Conservation (phyloP, 1,139 yeast species). For the Entelexis sorbosivorans region DNA sequence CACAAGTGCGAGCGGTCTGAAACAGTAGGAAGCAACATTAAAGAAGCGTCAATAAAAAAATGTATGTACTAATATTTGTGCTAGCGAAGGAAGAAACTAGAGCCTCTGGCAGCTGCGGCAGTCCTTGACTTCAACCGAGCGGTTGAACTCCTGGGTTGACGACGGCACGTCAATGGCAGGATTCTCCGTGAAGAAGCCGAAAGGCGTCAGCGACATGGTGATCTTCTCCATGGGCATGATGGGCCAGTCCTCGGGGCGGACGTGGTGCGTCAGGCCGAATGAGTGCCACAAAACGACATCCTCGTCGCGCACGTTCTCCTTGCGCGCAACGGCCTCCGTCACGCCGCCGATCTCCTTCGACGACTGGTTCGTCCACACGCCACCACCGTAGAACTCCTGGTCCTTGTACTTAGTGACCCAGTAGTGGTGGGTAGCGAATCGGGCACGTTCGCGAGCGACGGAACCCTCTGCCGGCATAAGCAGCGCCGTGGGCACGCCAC, state of each 20-base stretch:
- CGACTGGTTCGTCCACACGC: conserved; percentile 71
- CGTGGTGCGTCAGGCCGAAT: conserved; percentile 69
- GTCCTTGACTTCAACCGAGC: conserved; percentile 43
- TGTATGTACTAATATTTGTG: not conserved
- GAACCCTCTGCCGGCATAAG: conserved; percentile 56
- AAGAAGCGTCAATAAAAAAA: not conserved
- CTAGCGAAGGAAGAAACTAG: no score
- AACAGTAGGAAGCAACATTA: no score
- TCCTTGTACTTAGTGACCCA: conserved; percentile 70
- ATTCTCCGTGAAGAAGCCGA: conserved; percentile 68
- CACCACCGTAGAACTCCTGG: conserved; percentile 60
- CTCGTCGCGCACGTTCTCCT: conserved; percentile 64
- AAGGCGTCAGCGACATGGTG: conserved; percentile 58
- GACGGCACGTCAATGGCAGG: conserved; percentile 79
- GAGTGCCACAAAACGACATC: conserved; percentile 84
- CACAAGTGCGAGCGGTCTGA: no score
- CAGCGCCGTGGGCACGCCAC: conserved; percentile 68
- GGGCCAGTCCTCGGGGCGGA: conserved; percentile 79
- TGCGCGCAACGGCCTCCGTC: conserved; percentile 51
- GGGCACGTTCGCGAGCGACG: conserved; percentile 54
- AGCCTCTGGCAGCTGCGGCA: conserved; percentile 29
- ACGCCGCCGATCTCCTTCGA: conserved; percentile 52
- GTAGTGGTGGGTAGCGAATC: conserved; percentile 59
- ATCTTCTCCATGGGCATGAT: conserved; percentile 81
- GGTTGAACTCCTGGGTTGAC: conserved; percentile 59